These are phyloP conservation scores for Mayamaea pseudoterrestris DNA, from an alignment of 108 stramenopile species.

Conservation along the genomic window DNA sequence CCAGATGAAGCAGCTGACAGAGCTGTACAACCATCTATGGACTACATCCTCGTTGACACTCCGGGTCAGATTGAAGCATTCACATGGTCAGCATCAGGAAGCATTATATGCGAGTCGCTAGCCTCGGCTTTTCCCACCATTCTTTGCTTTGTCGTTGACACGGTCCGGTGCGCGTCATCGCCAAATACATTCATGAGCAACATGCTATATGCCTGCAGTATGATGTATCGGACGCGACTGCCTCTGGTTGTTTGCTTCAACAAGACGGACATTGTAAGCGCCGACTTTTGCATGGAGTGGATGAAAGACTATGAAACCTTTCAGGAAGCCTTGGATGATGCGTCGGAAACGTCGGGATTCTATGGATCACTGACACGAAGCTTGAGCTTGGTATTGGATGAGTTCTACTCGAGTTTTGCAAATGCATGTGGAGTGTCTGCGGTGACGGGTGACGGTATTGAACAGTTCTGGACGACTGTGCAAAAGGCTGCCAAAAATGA, in stretches of 20 bases:
- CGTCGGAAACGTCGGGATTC: conserved; percentile 57
- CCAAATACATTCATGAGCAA: conserved; percentile 99
- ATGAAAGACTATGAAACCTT: conserved; percentile 97
- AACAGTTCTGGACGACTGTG: conserved; percentile 77
- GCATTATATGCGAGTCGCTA: conserved; percentile 88
- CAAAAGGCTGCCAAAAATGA: conserved; percentile 64
- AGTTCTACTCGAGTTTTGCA: conserved; percentile 87
- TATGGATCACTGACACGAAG: conserved; percentile 87
- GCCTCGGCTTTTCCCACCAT: conserved; percentile 92
- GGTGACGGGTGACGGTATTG: conserved; percentile 89
- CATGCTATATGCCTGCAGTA: conserved; percentile 98
- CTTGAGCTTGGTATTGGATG: conserved; percentile 90
- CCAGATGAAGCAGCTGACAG: conserved; percentile 1
- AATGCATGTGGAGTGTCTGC: conserved; percentile 84
- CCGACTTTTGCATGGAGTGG: conserved; percentile 91
- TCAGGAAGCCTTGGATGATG: conserved; percentile 87
- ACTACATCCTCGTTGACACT: conserved; percentile 93
- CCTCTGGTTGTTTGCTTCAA: conserved; percentile 94
- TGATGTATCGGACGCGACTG: conserved; percentile 89
- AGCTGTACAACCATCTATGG: conserved; percentile 14
- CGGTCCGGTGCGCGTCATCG: conserved; percentile 81
- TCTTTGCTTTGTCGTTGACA: conserved; percentile 92
- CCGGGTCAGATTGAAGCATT: conserved; percentile 99
- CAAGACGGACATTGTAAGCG: conserved; percentile 82
- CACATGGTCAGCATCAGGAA: conserved; percentile 97